A percentile compares a stretch with the other conserved stretches of the same genome.
Evolutionary conservation across 768 basidiomycete genomes (phyloP).

Genomic region (Russula vinacea): DNA sequence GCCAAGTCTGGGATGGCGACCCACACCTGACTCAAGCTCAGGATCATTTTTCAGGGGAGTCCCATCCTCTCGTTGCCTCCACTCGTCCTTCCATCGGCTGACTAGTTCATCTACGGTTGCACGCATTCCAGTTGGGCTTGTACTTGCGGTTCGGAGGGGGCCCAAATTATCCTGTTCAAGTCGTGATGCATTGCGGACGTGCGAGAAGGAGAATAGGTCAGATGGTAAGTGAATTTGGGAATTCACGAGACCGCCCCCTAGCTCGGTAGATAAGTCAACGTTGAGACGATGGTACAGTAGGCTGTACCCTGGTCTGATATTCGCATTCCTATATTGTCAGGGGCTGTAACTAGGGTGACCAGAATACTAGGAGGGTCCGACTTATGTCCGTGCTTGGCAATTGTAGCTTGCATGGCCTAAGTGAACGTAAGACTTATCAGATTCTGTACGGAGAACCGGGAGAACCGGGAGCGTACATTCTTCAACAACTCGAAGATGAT

Average conservation of each 20-base stretch:
- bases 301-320: slow-evolving; percentile 83
- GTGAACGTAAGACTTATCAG: slow-evolving; percentile 1
- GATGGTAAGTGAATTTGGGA: slow-evolving; percentile 57
- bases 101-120: slow-evolving; percentile 84
- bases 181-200: slow-evolving; percentile 70
- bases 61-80: slow-evolving; percentile 29
- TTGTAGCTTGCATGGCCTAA: slow-evolving; percentile 73
- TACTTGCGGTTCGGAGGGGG: slow-evolving; percentile 61
- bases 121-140: slow-evolving; percentile 58
- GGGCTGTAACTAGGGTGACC: slow-evolving; percentile 72
- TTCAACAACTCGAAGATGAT: slow-evolving; percentile 88
- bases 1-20: slow-evolving; percentile 64
- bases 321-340: slow-evolving; percentile 71
- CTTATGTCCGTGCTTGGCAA: slow-evolving; percentile 46
- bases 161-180: slow-evolving; percentile 64
- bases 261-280: slow-evolving; percentile 19
- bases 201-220: slow-evolving; percentile 88
- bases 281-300: neutral
- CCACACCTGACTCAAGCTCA: slow-evolving; percentile 46
- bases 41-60: slow-evolving; percentile 37
- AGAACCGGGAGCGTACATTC: slow-evolving; percentile 63
- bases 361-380: slow-evolving; percentile 56
- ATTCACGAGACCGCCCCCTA: slow-evolving; percentile 69
- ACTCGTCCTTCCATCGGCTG: slow-evolving; percentile 43
- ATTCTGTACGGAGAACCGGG: neutral